Conservation (phyloP, 2,329 filamentous ascomycete species). For the Epichloe uncinata region DNA sequence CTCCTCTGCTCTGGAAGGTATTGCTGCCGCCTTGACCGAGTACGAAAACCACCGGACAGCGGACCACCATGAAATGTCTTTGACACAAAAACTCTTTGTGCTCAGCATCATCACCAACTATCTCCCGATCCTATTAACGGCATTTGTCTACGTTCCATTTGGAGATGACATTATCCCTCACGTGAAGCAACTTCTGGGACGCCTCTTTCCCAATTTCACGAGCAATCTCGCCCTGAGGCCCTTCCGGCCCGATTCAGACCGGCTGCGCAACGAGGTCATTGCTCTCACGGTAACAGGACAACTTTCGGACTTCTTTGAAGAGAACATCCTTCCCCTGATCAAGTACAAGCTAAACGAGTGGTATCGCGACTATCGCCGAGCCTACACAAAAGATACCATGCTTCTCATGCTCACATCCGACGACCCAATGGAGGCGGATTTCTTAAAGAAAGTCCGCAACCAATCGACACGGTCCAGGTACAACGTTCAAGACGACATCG, state of each 20-base stretch:
- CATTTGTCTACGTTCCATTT: constrained; percentile 69
- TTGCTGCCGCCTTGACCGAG: constrained; percentile 50
- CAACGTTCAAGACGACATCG: constrained; percentile 59
- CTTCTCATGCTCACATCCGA: constrained; percentile 39
- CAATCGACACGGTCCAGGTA: constrained; percentile 56
- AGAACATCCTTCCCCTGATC: constrained; percentile 55
- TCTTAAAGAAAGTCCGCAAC: constrained; percentile 49
- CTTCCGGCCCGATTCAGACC: constrained; percentile 52
- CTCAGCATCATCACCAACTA: constrained; percentile 75
- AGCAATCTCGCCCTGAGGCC: constrained; percentile 36
- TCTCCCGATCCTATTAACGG: constrained; percentile 60
- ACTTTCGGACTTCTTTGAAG: constrained; percentile 57
- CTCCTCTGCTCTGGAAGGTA: constrained; percentile 44
- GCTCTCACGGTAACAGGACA: constrained; percentile 64
- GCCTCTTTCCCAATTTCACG: constrained; percentile 30
- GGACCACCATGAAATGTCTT: constrained; percentile 52
- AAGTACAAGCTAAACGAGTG: constrained; percentile 43
- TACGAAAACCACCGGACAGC: constrained; percentile 67
- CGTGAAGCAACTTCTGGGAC: constrained; percentile 45
- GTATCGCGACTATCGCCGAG: constrained; percentile 28
- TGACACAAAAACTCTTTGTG: constrained; percentile 62
- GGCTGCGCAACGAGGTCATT: constrained; percentile 59
- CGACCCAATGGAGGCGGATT: constrained; percentile 46
- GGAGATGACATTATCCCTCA: constrained; percentile 54
- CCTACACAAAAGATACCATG: constrained; percentile 24